A percentile compares a stretch with the other conserved stretches of the same genome.
phyloP scores from a whole-genome alignment of 2,329 filamentous ascomycete species.

The Nemania sp. region DNA sequence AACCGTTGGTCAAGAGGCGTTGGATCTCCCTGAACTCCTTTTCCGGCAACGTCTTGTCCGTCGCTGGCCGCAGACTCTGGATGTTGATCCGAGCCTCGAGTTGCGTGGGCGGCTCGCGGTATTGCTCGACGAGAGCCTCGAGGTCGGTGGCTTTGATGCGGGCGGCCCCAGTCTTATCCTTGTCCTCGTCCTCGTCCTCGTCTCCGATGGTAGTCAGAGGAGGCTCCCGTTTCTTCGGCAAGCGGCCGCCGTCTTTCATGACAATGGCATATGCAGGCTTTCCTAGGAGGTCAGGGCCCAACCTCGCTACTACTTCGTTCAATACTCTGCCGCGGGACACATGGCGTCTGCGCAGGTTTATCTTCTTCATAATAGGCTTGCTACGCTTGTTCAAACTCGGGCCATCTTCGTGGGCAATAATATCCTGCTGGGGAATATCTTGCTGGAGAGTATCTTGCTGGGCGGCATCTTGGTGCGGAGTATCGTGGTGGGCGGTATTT shows the following conservation, averaged over 20 bases:
- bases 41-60: conserved; percentile 44
- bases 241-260: conserved; percentile 45
- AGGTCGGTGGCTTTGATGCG: conserved; percentile 40
- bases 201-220: not conserved
- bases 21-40: conserved; percentile 50
- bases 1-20: conserved; percentile 48
- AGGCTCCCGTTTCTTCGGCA: conserved; percentile 19
- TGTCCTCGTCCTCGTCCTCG: too few species aligned
- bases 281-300: conserved; percentile 45
- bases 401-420: not conserved
- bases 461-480: too few species aligned
- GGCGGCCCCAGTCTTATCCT: conserved; percentile 2
- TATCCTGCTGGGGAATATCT: not conserved
- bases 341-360: conserved; percentile 26
- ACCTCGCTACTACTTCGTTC: conserved; percentile 28
- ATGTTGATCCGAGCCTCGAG: conserved; percentile 52
- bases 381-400: conserved; percentile 2
- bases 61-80: conserved; percentile 52
- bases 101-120: conserved; percentile 33
- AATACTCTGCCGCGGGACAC: conserved; percentile 36
- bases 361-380: conserved; percentile 7
- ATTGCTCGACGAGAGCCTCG: conserved; percentile 39
- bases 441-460: not conserved
- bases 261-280: conserved; percentile 52
- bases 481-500: not conserved